Percentiles rank a stretch among this genome's conserved stretches.
phyloP scores from a whole-genome alignment of 768 basidiomycete species.

The Porphyrellus cyaneotinctus region DNA sequence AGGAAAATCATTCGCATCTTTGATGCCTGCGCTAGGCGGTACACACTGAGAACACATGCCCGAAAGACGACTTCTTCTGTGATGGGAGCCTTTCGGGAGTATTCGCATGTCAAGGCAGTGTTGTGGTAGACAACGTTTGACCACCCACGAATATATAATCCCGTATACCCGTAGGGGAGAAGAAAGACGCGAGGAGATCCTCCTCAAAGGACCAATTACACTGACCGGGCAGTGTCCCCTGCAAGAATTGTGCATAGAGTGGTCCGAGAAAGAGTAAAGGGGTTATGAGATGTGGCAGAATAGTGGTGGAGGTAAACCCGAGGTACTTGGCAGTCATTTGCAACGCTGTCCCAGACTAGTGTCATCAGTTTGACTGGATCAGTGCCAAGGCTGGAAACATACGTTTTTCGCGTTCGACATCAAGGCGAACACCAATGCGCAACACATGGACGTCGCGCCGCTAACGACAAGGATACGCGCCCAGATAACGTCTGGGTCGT shows the following conservation, averaged over 20 bases:
- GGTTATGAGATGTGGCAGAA: constrained; percentile 58
- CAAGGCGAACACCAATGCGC: constrained; percentile 46
- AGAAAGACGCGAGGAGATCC: constrained; percentile 40
- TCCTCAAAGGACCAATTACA: constrained; percentile 40
- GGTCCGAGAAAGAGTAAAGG: constrained; percentile 79
- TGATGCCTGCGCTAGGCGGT: constrained; percentile 60
- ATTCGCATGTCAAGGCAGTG: not conserved
- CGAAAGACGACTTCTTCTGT: constrained; percentile 94
- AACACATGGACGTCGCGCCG: constrained; percentile 56
- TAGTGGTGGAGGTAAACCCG: constrained; percentile 31
- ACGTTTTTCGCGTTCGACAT: constrained; percentile 28
- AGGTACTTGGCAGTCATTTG: constrained; percentile 38
- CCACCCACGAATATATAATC: constrained; percentile 57
- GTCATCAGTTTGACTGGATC: constrained; percentile 3
- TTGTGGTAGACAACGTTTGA: not conserved
- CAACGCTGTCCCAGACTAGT: constrained; percentile 20
- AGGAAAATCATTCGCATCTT: constrained; percentile 64
- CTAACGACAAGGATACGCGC: constrained; percentile 69
- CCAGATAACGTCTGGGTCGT: constrained; percentile 83
- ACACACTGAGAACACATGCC: constrained; percentile 73
- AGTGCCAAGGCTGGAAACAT: constrained; percentile 1
- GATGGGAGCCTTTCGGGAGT: constrained; percentile 61
- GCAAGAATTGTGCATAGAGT: constrained; percentile 53
- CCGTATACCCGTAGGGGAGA: constrained; percentile 56
- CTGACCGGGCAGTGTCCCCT: constrained; percentile 52